Conservation (phyloP, 73 alveolate genomes). For the Paramecium primaurelia region DNA sequence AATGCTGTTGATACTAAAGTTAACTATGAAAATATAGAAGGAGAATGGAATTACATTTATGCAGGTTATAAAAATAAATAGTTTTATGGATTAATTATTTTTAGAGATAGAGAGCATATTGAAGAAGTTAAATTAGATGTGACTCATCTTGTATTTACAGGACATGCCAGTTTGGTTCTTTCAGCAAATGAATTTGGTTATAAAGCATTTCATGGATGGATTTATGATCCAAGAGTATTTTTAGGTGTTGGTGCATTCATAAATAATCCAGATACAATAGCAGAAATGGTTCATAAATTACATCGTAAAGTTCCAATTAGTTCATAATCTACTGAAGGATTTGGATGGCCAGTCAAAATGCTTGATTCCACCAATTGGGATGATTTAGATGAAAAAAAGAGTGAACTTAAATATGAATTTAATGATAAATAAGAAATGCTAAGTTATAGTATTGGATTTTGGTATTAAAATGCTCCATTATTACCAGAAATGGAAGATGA, state of each 20-base stretch:
- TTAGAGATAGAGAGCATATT: background rate
- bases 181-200: conserved; percentile 18
- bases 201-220: conserved; percentile 33
- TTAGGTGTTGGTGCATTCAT: background rate
- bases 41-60: conserved; percentile 29
- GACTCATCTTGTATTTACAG: background rate
- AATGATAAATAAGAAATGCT: background rate
- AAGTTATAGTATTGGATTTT: background rate
- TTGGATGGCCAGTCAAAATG: conserved; percentile 2
- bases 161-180: background rate
- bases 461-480: conserved; percentile 3
- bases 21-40: background rate
- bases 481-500: conserved; percentile 37
- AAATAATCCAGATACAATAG: background rate
- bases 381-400: background rate
- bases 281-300: background rate
- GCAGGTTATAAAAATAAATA: background rate
- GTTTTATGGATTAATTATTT: background rate
- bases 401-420: background rate
- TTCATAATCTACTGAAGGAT: background rate
- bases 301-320: background rate
- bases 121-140: background rate
- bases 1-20: background rate
- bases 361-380: background rate
- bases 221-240: conserved; percentile 27